A percentile compares a stretch with the other conserved stretches of the same genome.
Evolutionary conservation across 2,329 filamentous ascomycete species (phyloP).

Genomic region (Stachybotrys chlorohalonatus): DNA sequence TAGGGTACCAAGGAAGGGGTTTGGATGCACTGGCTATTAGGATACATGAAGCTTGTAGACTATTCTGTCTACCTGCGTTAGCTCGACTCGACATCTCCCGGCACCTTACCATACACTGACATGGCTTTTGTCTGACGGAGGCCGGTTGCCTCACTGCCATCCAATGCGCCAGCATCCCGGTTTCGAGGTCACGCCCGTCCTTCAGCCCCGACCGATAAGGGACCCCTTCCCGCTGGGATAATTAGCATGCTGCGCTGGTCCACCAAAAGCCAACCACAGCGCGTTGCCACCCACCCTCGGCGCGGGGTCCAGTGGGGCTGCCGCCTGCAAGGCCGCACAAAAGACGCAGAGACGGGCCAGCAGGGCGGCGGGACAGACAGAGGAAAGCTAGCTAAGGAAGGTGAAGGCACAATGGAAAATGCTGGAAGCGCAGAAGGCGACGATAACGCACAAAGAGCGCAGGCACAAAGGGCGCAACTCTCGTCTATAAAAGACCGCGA

Average conservation of each 20-base stretch:
- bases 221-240: neutral
- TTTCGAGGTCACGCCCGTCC: neutral
- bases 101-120: too few species aligned
- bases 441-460: slow-evolving; percentile 1
- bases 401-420: neutral
- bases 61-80: too few species aligned
- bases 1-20: too few species aligned
- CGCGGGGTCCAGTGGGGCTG: neutral
- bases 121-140: too few species aligned
- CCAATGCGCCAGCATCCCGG: neutral
- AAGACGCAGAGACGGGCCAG: neutral
- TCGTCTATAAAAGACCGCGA: slow-evolving; percentile 16
- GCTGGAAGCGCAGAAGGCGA: neutral
- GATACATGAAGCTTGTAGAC: neutral
- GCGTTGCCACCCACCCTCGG: neutral
- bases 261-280: neutral
- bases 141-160: too few species aligned
- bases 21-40: neutral
- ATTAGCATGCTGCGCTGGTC: neutral
- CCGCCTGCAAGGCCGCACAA: neutral
- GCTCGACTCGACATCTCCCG: too few species aligned
- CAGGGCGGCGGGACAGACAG: too few species aligned
- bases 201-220: neutral
- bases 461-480: neutral
- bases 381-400: neutral